phyloP scores from a whole-genome alignment of 2,329 filamentous ascomycete species.

The Pyrenophora graminea region DNA sequence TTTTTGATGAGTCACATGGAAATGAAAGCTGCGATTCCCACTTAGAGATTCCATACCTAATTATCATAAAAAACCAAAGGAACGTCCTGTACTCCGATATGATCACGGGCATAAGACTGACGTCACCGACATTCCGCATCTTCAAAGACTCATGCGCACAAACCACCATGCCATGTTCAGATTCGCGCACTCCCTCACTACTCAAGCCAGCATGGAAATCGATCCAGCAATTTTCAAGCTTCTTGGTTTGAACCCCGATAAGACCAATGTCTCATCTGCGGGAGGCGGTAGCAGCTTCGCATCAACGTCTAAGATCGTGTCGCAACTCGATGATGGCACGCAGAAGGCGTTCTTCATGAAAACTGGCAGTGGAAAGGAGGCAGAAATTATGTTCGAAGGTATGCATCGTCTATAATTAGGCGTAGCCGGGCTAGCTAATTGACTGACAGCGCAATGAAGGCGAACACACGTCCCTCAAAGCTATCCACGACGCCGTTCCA shows the following conservation, averaged over 20 bases:
- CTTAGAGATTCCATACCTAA: too few relatives aligned
- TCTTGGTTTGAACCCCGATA: constrained; percentile 61
- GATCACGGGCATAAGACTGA: background rate
- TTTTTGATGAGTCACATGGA: background rate
- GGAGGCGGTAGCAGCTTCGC: constrained; percentile 67
- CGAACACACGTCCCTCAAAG: constrained; percentile 82
- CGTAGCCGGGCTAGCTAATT: background rate
- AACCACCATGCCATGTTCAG: background rate
- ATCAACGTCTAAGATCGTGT: constrained; percentile 65
- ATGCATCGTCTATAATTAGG: background rate
- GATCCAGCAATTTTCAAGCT: constrained; percentile 67
- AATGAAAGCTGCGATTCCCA: too few relatives aligned
- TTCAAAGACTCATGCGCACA: background rate
- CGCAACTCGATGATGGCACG: constrained; percentile 53
- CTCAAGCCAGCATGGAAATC: constrained; percentile 51
- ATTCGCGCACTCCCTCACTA: background rate
- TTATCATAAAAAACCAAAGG: too few relatives aligned
- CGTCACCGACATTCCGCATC: constrained; percentile 1
- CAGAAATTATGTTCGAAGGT: constrained; percentile 73
- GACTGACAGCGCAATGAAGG: constrained; percentile 53
- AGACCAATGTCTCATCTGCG: constrained; percentile 61
- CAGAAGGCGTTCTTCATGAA: constrained; percentile 72
- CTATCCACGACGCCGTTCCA: constrained; percentile 73
- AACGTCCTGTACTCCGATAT: too few relatives aligned
- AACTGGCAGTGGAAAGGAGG: constrained; percentile 63